Base-by-base conservation (phyloP, 495 filamentous ascomycete genomes). In the Sphaerosporella brunnea region DNA sequence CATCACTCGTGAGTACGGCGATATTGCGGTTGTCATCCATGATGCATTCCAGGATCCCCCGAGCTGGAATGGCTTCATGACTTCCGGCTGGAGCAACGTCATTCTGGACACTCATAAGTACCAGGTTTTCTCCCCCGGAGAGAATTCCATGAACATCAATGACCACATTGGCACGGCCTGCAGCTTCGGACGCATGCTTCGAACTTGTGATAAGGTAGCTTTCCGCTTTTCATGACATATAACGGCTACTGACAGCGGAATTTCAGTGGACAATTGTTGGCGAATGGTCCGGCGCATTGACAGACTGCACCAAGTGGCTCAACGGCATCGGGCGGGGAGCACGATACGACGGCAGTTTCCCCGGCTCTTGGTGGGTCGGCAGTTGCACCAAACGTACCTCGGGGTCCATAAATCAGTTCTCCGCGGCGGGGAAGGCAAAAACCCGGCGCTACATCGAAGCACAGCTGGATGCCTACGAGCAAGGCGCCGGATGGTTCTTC, bases 41-140 rank as follows among this genome's bases (percentile, higher is more conserved):
- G 83, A 90, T 49, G 77, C 78, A 1, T 87, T 87, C 62, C 48
- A 71, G 26, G 69, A 71, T 25, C 64, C 73, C 34, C 66, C 66
- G 32, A 72, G 70, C 55, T 84, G 82, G 74, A 84, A 84, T 59
- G 80, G 78, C 30, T 84, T 84, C 66, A 72, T 75, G 69, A 72
- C 61, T 60, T 20, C 56, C 10, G 69, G 70, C 18, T 65, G 72
- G 46, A 69, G 72, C 52, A 71, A 77, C 43, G 73, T 81, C 37
- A 74, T 84, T 46, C 67, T 80, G 61, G 78, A 81, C 48, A 76
- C 73, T 0, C 78, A 82, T 48, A 70, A 77, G 59, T 82, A 82
- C 61, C 68, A 80, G 52, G 67, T 79, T 47, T 86, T 86, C 62
- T 73, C 76, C 51, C 64, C 63, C 15, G 69, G 67, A 7, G 68